phyloP scores from a whole-genome alignment of 73 alveolate genomes.

The Paramecium bursaria region DNA sequence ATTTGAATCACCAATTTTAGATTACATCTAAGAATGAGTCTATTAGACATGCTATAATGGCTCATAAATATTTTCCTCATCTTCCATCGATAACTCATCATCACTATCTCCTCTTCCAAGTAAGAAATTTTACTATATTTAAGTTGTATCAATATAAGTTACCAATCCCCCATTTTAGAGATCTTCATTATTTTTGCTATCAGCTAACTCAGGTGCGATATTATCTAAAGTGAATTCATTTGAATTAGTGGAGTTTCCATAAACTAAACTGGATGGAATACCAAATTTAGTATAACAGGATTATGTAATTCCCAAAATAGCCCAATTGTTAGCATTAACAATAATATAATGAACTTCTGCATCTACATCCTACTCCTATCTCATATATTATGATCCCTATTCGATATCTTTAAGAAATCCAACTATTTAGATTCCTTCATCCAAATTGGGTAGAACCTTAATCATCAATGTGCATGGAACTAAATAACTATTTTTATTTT shows the following conservation, averaged over 20 bases:
- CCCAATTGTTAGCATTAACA: constrained; percentile 8
- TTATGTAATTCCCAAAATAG: constrained; percentile 58
- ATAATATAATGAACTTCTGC: constrained; percentile 36
- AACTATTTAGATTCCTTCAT: constrained; percentile 70
- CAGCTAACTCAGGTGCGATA: constrained; percentile 62
- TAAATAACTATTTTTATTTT: constrained; percentile 58
- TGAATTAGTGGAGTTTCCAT: constrained; percentile 65
- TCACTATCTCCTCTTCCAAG: constrained; percentile 69
- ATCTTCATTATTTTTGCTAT: constrained; percentile 63
- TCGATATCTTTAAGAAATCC: constrained; percentile 73
- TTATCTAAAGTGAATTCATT: constrained; percentile 69
- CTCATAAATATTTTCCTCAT: constrained; percentile 63
- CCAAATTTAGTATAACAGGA: constrained; percentile 70
- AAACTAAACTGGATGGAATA: constrained; percentile 65
- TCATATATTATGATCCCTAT: constrained; percentile 8
- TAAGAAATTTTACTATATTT: constrained; percentile 56
- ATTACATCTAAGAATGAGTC: constrained; percentile 4
- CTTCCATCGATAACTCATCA: constrained; percentile 60
- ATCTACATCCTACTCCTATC: constrained; percentile 54
- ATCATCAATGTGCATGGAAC: constrained; percentile 72
- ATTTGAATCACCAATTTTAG: constrained; percentile 49
- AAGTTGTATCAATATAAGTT: constrained; percentile 60
- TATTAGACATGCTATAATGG: constrained; percentile 34
- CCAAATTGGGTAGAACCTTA: constrained; percentile 70
- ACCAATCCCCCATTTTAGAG: constrained; percentile 58